Base-by-base conservation (phyloP, 495 filamentous ascomycete genomes). In the Penicillium chermesinum region DNA sequence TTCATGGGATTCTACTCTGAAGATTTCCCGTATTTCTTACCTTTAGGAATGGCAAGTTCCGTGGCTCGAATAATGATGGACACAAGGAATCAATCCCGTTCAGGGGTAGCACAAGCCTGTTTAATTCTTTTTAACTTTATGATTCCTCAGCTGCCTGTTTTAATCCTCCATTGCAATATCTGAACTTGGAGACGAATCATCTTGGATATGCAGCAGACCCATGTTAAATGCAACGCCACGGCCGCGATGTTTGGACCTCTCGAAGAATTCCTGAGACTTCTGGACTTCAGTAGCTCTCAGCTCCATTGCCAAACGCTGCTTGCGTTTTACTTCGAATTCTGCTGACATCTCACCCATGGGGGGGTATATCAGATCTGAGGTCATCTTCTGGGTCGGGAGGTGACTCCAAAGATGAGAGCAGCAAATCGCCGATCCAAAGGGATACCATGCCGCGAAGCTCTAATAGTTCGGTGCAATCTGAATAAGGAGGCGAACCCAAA, bases 351-450 rank as follows among this genome's bases (percentile, higher is more conserved):
- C 54, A n/a, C 35, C 71, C 62, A n/a, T 38, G 53, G 22, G 49
- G 39, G 48, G 62, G 62, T 13, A 25, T 65, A 44, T 65, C 56
- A 10, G 38, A 34, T 19, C 52, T 44, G 12, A 53, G 18, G 7
- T 60, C 51, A 25, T 49, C 48, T 2, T 32, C 9, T 10, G n/a
- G 19, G 36, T 44, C 1, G 45, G 48, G 36, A 30, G 21, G 50
- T 38, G 51, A 51, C 21, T 53, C 54, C 30, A 72, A 22, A 2
- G 59, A 64, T 2, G 61, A 65, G 6, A 71, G 44, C 17, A 70
- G 59, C 37, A 91, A 59, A 52, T 91, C 86, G 2, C 66, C 79
- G 17, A 87, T 69, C 76, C 84, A 91, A 20, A 87, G 63, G 8
- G 72, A 78, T 7, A 88, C 66, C 78, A 86, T 87, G 7, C 72